These are phyloP conservation scores for Penicillium aurantiogriseum DNA, from an alignment of 2,329 filamentous ascomycete genomes.

Conservation along the genomic window DNA sequence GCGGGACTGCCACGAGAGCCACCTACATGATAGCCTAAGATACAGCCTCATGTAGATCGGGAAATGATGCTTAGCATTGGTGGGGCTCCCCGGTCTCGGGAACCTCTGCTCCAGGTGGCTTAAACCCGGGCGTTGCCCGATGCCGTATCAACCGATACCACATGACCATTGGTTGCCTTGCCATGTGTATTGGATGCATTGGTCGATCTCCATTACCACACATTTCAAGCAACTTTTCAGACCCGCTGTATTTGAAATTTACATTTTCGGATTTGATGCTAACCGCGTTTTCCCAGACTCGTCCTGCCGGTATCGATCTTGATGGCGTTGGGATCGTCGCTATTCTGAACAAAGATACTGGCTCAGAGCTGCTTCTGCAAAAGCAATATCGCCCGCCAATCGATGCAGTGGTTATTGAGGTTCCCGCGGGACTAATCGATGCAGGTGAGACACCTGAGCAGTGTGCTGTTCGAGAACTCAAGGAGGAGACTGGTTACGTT, in stretches of 20 bases:
- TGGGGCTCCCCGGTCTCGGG: not conserved
- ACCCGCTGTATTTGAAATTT: not conserved
- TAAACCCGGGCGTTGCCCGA: not conserved
- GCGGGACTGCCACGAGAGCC: not conserved
- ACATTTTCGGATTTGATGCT: slow-evolving; percentile 5
- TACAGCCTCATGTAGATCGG: not conserved
- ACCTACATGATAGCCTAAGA: not conserved
- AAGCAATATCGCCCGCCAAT: slow-evolving; percentile 62
- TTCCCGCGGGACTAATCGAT: slow-evolving; percentile 61
- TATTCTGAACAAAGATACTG: slow-evolving; percentile 54
- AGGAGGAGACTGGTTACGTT: slow-evolving; percentile 63
- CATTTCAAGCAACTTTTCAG: not conserved
- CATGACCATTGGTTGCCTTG: slow-evolving; percentile 1
- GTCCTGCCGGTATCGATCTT: slow-evolving; percentile 52
- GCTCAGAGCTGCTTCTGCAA: slow-evolving; percentile 53
- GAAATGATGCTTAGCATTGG: not conserved
- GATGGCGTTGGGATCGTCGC: slow-evolving; percentile 61
- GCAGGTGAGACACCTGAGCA: slow-evolving; percentile 56
- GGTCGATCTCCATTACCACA: not conserved
- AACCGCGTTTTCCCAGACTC: slow-evolving; percentile 34
- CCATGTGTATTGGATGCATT: not conserved
- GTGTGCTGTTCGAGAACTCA: slow-evolving; percentile 58
- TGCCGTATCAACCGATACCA: not conserved
- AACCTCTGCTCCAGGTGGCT: not conserved
- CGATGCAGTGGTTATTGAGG: slow-evolving; percentile 58